Base-by-base conservation (phyloP, 805 yeast species). In the Lipomyces yamadae region DNA sequence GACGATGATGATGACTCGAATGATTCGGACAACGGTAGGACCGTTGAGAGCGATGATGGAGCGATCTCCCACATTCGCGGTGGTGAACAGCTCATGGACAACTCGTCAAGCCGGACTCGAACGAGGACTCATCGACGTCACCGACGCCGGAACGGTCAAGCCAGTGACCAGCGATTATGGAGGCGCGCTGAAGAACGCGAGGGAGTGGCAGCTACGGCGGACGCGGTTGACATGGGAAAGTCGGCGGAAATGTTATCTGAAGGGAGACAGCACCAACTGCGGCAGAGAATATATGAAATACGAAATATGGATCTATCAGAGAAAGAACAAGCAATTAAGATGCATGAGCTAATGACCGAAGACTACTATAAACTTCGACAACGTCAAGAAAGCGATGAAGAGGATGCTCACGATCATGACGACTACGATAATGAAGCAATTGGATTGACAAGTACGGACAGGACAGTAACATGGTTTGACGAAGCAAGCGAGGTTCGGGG, bases 401-500 rank as follows among this genome's bases (percentile, higher is more conserved):
- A 79, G 69, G 79, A 76, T 66, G 65, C 58, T 2, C 75, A 63
- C 8, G 45, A 59, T 18, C 62, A 45, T 11, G 61, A 61, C 4
- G 66, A 61, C 24, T 56, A 63, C 54, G 67, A 52, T 11, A 63
- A 62, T n/a, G 69, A 59, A 32, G 63, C 39, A 50, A 60, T 39
- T 5, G 61, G 13, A 48, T 64, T 63, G 33, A 60, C 64, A 29
- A 34, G 15, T 10, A 45, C 55, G 13, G 73, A 68, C 58, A 55
- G 53, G 57, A 56, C 55, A 24, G 58, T 37, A 6, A 66, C 71
- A 3, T 71, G 65, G 81, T 52, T 75, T 86, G 65, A 79, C 90
- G 71, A 69, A 50, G 62, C 50, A 3, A 45, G 50, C 15, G 70
- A 63, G 18, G 60, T 71, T 29, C 75, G 88, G 35, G 98, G 98